Evolutionary conservation across 805 yeast species (phyloP).

Genomic region (Lipomyces anomalus): DNA sequence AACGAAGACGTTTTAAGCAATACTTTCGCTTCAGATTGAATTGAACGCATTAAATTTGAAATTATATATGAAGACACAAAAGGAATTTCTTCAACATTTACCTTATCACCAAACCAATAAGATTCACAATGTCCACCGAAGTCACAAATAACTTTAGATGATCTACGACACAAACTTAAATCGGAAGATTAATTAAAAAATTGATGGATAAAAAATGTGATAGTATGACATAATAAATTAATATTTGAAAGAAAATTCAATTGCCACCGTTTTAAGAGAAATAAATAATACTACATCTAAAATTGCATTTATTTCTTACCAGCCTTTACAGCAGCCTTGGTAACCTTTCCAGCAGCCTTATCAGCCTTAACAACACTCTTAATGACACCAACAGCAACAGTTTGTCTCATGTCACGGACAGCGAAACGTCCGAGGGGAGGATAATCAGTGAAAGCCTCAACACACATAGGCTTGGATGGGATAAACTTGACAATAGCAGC

Average conservation of each 20-base stretch:
- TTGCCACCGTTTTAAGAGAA: neutral
- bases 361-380: conserved; percentile 86
- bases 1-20: too few relatives aligned
- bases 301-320: conserved; percentile 52
- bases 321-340: conserved; percentile 92
- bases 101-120: too few relatives aligned
- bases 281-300: neutral
- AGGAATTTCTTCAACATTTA: too few relatives aligned
- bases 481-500: conserved; percentile 89
- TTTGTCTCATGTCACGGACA: conserved; percentile 99
- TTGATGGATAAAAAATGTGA: neutral
- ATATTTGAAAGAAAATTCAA: too few relatives aligned
- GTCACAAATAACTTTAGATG: neutral
- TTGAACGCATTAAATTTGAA: too few relatives aligned
- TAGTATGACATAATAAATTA: neutral
- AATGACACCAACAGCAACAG: conserved; percentile 99
- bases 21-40: too few relatives aligned
- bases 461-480: conserved; percentile 88
- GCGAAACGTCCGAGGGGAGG: conserved; percentile 97
- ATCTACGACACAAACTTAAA: neutral
- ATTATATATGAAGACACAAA: too few relatives aligned
- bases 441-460: conserved; percentile 89
- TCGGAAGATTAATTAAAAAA: neutral
- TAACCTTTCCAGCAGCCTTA: conserved; percentile 82
- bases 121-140: neutral